Conservation (phyloP, 805 yeast species). For the Wickerhamiella allomyrinae region DNA sequence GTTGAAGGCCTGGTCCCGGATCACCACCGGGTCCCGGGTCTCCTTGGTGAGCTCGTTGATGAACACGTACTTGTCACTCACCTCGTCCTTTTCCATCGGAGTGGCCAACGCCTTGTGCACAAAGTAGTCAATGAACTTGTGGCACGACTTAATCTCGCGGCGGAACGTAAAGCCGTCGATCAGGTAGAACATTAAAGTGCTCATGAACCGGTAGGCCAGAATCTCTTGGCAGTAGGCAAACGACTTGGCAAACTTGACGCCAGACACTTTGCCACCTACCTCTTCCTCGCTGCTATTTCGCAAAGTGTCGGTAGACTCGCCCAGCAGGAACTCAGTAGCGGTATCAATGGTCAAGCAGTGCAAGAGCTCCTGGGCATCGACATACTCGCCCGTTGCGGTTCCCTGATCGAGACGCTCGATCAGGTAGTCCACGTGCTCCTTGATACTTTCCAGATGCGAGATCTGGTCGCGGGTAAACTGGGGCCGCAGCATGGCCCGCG, state of each 20-base stretch:
- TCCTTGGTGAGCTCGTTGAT: constrained; percentile 32
- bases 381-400: not conserved
- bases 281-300: not conserved
- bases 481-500: constrained; percentile 24
- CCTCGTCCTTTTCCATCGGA: constrained; percentile 22
- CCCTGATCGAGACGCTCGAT: not conserved
- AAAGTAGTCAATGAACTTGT: constrained; percentile 25
- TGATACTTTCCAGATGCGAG: constrained; percentile 17
- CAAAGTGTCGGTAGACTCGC: constrained; percentile 15
- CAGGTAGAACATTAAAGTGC: constrained; percentile 14
- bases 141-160: constrained; percentile 20
- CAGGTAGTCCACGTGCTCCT: constrained; percentile 12
- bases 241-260: constrained; percentile 11
- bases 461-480: constrained; percentile 24
- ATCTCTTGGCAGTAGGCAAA: constrained; percentile 12
- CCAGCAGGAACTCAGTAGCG: constrained; percentile 19
- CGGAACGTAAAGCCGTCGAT: constrained; percentile 21
- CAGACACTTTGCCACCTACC: not conserved
- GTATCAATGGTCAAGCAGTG: constrained; percentile 17
- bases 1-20: constrained; percentile 33
- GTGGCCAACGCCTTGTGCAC: constrained; percentile 11
- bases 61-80: constrained; percentile 27
- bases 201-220: constrained; percentile 11
- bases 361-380: constrained; percentile 16
- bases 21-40: constrained; percentile 29